phyloP scores from a whole-genome alignment of 164 flowering plant species.

The Malania oleifera region DNA sequence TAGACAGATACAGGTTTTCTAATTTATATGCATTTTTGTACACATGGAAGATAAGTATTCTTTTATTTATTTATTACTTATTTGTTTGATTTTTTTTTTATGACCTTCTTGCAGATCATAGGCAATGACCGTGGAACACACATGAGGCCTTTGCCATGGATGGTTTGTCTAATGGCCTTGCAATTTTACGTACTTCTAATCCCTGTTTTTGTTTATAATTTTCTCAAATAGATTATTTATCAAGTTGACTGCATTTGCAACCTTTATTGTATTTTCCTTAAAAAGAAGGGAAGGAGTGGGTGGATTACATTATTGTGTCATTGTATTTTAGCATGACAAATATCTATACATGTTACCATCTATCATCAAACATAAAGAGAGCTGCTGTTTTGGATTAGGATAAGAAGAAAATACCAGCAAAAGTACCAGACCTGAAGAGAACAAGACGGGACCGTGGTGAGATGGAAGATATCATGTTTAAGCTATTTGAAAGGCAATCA shows the following conservation, averaged over 20 bases:
- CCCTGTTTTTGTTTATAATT: slow-evolving; percentile 1
- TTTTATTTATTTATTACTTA: background rate
- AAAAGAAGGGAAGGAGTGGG: no score
- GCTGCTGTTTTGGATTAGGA: slow-evolving; percentile 33
- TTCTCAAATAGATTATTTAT: slow-evolving; percentile 3
- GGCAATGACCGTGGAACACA: slow-evolving; percentile 48
- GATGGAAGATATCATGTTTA: slow-evolving; percentile 79
- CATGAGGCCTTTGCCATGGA: slow-evolving; percentile 68
- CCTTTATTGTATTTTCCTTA: no score
- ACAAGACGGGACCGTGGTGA: slow-evolving; percentile 80
- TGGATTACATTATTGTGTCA: background rate
- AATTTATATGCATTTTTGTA: background rate
- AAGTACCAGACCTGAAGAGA: slow-evolving; percentile 65
- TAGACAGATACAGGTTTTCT: slow-evolving; percentile 68
- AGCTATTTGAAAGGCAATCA: slow-evolving; percentile 81
- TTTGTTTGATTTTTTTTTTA: background rate
- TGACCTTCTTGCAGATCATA: slow-evolving; percentile 39
- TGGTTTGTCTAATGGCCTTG: slow-evolving; percentile 25
- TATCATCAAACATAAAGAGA: slow-evolving; percentile 1
- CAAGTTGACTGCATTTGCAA: background rate
- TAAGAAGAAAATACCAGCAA: slow-evolving; percentile 54
- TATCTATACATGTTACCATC: background rate
- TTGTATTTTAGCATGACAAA: background rate
- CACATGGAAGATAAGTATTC: background rate
- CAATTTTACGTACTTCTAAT: slow-evolving; percentile 25